Percentiles rank a stretch among this genome's conserved stretches.
These are phyloP conservation scores for Phytophthora pistaciae DNA, from an alignment of 352 stramenopile species.

Conservation along the genomic window DNA sequence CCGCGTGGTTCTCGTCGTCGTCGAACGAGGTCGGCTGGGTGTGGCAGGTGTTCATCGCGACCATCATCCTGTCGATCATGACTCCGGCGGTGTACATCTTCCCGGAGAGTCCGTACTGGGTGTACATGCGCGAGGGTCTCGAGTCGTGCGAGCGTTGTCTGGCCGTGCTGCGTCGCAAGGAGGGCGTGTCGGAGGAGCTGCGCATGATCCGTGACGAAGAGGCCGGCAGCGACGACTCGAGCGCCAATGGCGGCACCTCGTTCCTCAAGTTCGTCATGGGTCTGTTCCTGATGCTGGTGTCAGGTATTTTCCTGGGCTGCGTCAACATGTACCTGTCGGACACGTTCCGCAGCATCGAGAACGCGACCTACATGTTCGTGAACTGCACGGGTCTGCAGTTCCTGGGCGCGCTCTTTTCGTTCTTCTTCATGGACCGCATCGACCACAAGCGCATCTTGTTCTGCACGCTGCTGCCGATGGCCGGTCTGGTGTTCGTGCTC, in stretches of 20 bases:
- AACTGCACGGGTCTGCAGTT: conserved; percentile 81
- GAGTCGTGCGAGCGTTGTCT: conserved; percentile 81
- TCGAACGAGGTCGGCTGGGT: conserved; percentile 84
- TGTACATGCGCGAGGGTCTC: conserved; percentile 80
- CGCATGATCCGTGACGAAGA: conserved; percentile 85
- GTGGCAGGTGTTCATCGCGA: conserved; percentile 87
- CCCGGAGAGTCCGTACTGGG: conserved; percentile 87
- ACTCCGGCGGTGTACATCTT: conserved; percentile 88
- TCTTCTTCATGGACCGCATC: conserved; percentile 89
- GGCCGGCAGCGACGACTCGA: conserved; percentile 41
- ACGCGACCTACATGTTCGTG: conserved; percentile 82
- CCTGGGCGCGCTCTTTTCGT: conserved; percentile 78
- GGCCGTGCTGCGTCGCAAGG: conserved; percentile 79
- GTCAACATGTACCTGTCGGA: conserved; percentile 84
- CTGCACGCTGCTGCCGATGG: conserved; percentile 71
- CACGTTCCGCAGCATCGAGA: conserved; percentile 62
- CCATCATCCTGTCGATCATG: conserved; percentile 81
- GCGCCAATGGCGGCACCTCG: conserved; percentile 36
- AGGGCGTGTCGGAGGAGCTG: conserved; percentile 77
- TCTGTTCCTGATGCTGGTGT: conserved; percentile 77
- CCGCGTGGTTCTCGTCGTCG: conserved; percentile 75
- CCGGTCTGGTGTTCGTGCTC: conserved; percentile 55
- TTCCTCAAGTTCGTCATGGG: conserved; percentile 77
- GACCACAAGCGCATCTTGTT: conserved; percentile 81
- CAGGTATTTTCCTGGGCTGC: conserved; percentile 64